phyloP scores from a whole-genome alignment of 2,329 filamentous ascomycete genomes.

The Diplodia sapinea region DNA sequence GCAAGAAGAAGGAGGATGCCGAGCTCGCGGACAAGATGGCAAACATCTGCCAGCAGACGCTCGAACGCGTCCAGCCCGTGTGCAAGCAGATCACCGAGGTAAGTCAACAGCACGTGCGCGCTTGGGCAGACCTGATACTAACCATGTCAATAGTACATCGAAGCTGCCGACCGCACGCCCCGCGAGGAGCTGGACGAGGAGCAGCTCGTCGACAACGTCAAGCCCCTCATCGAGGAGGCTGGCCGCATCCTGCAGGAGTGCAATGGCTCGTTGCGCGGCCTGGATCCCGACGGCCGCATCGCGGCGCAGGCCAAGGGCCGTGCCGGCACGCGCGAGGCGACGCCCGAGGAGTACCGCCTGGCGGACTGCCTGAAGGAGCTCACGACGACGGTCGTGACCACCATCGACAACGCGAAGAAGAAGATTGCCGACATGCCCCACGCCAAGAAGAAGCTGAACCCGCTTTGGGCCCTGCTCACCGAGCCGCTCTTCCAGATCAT shows the following conservation, averaged over 20 bases:
- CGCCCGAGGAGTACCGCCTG: slow-evolving; percentile 81
- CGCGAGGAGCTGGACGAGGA: slow-evolving; percentile 92
- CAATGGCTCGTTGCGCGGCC: slow-evolving; percentile 83
- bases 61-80: slow-evolving; percentile 83
- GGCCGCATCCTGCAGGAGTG: slow-evolving; percentile 81
- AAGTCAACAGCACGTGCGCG: slow-evolving; percentile 43
- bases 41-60: slow-evolving; percentile 73
- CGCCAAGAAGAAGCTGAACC: slow-evolving; percentile 93
- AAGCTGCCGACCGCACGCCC: slow-evolving; percentile 77
- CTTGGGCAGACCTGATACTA: slow-evolving; percentile 14
- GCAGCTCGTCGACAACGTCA: slow-evolving; percentile 82
- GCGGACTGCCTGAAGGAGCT: slow-evolving; percentile 87
- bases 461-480: slow-evolving; percentile 80
- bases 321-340: slow-evolving; percentile 74
- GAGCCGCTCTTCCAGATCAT: slow-evolving; percentile 94
- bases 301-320: slow-evolving; percentile 84
- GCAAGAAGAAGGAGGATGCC: slow-evolving; percentile 64
- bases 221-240: slow-evolving; percentile 86
- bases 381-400: slow-evolving; percentile 78
- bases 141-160: slow-evolving; percentile 66
- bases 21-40: slow-evolving; percentile 80
- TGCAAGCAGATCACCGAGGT: slow-evolving; percentile 85
- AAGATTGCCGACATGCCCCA: slow-evolving; percentile 91
- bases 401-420: slow-evolving; percentile 86
- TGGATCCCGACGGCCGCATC: slow-evolving; percentile 88